phyloP scores from a whole-genome alignment of 2,329 filamentous ascomycete genomes.

The Amesomyces nigricolor region DNA sequence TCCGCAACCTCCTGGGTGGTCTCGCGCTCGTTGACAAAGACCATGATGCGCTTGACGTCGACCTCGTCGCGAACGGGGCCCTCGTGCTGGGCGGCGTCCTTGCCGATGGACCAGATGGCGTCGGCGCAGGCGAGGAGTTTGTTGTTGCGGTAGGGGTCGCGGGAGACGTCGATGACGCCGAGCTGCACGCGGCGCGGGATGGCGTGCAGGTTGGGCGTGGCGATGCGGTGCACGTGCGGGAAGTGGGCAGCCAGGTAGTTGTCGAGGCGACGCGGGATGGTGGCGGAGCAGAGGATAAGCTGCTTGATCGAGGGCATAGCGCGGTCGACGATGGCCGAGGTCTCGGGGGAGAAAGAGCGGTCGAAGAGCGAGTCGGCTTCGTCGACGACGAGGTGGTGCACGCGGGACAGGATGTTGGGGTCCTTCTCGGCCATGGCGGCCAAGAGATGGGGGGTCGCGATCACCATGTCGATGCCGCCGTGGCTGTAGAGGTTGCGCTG shows the following conservation, averaged over 20 bases:
- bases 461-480: conserved; percentile 74
- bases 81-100: conserved; percentile 59
- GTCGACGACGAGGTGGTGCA: conserved; percentile 82
- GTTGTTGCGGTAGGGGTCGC: conserved; percentile 90
- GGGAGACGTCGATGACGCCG: conserved; percentile 84
- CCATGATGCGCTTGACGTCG: conserved; percentile 77
- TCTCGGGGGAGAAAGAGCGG: conserved; percentile 81
- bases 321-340: conserved; percentile 75
- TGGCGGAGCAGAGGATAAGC: conserved; percentile 89
- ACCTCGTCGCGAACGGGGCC: conserved; percentile 49
- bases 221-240: conserved; percentile 76
- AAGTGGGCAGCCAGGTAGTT: conserved; percentile 75
- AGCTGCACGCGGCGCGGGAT: conserved; percentile 93
- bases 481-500: conserved; percentile 77
- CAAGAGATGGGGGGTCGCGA: conserved; percentile 85
- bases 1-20: conserved; percentile 74
- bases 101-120: conserved; percentile 88
- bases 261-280: conserved; percentile 86
- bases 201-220: conserved; percentile 91
- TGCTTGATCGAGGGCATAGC: conserved; percentile 76
- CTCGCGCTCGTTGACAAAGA: conserved; percentile 95
- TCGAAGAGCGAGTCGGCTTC: conserved; percentile 96
- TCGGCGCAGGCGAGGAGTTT: conserved; percentile 91
- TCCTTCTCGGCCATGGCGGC: conserved; percentile 82
- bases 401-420: conserved; percentile 87